phyloP scores from a whole-genome alignment of 176 grass and related monocot genomes.

The Zoysia japonica region DNA sequence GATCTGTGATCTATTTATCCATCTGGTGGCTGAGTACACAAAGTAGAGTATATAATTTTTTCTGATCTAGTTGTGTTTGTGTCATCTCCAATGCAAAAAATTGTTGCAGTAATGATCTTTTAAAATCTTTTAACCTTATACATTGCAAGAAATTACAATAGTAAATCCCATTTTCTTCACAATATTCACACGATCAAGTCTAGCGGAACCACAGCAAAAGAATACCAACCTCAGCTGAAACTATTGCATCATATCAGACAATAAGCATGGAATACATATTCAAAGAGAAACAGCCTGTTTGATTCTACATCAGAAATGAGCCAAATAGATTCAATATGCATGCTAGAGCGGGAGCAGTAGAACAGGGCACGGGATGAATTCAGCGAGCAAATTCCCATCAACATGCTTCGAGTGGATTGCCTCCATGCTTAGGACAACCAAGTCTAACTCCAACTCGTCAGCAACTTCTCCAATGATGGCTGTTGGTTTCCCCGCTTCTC shows the following conservation, averaged over 20 bases:
- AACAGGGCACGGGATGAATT: slow-evolving; percentile 92
- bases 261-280: slow-evolving; percentile 3
- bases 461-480: slow-evolving; percentile 88
- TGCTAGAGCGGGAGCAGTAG: slow-evolving; percentile 73
- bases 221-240: background rate
- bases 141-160: background rate
- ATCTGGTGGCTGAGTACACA: too few relatives aligned
- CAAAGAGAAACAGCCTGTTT: background rate
- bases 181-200: slow-evolving; percentile 33
- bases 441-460: slow-evolving; percentile 85
- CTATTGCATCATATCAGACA: slow-evolving; percentile 7
- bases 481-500: slow-evolving; percentile 75
- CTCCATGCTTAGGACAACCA: slow-evolving; percentile 97
- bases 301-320: background rate
- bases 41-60: too few relatives aligned
- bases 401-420: slow-evolving; percentile 94
- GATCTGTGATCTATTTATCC: too few relatives aligned
- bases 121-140: too few relatives aligned
- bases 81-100: too few relatives aligned
- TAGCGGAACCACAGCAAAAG: background rate
- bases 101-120: too few relatives aligned
- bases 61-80: too few relatives aligned
- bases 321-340: background rate
- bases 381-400: slow-evolving; percentile 86
- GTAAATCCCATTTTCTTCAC: background rate